Evolutionary conservation across 257 asterid species (phyloP), one percentile per base, ranked within the genome.

Genomic region (Thymus quinquecostatus): DNA sequence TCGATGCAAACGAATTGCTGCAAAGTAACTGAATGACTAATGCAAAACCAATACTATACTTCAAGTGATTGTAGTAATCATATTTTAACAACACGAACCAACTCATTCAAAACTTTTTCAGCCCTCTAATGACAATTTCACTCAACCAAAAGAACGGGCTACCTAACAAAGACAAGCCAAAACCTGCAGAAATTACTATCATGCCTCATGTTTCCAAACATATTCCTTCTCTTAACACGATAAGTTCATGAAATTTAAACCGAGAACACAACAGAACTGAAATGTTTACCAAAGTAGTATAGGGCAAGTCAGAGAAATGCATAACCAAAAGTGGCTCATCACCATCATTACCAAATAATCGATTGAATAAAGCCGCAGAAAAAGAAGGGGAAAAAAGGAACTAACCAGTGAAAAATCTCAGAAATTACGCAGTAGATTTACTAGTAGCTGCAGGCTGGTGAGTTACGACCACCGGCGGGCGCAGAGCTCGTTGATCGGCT

Each of bases 401-500:
- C 79, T 70, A 66, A 76, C 82, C 77, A 28, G 47, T n/a, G 41
- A 74, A 72, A 54, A 49, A 60, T 45, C 67, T 41, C 60, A 40
- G 58, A 62, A 60, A 48, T 67, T 75, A 79, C 43, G 65, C 68
- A 36, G 82, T 64, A 70, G 87, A 75, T 48, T 67, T 75, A 53
- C 49, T 50, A 44, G 77, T 51, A 1, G 87, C 57, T 38, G 83
- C 75, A 27, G 80, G 63, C 2, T 67, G 82, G 75, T 89, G 96
- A 62, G 69, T 81, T 14, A 87, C 76, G 38, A 87, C 85, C 89
- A 91, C 60, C 1, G 95, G 96, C 57, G 92, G 89, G 29, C 90
- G 91, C 3, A 86, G 77, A 51, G 97, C 95, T 70, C 72, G 80
- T 63, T 89, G 91, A 36, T 60, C 74, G 12, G 86, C 89, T 1